Percentiles rank a stretch among this genome's conserved stretches.
phyloP scores from a whole-genome alignment of 495 filamentous ascomycete species.

The Elasticomyces elasticus region DNA sequence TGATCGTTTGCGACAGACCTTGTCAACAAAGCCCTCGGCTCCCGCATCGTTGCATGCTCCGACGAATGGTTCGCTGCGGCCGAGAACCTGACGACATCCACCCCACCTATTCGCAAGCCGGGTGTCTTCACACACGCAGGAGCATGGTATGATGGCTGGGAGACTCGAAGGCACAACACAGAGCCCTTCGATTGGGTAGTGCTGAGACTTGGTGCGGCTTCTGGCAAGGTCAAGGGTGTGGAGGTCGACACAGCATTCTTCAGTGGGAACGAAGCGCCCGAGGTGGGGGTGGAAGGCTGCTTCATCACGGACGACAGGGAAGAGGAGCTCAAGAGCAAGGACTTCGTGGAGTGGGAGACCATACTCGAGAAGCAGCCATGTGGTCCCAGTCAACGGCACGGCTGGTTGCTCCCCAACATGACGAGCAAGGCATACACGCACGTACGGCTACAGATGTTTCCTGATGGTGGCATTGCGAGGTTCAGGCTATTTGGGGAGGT shows the following conservation, averaged over 20 bases:
- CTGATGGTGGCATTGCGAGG: conserved; percentile 86
- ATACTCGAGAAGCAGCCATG: conserved; percentile 62
- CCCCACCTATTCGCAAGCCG: conserved; percentile 61
- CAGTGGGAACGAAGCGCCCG: conserved; percentile 76
- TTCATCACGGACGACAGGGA: conserved; percentile 42
- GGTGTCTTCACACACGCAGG: conserved; percentile 78
- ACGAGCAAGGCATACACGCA: conserved; percentile 67
- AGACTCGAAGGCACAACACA: conserved; percentile 78
- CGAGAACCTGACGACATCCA: conserved; percentile 65
- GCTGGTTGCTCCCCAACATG: conserved; percentile 57
- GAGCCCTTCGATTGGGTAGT: conserved; percentile 76
- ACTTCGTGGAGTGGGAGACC: conserved; percentile 56
- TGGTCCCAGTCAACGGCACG: conserved; percentile 66
- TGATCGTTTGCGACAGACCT: conserved; percentile 46
- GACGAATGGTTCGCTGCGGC: conserved; percentile 88
- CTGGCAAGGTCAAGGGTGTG: conserved; percentile 63
- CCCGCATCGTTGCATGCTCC: conserved; percentile 62
- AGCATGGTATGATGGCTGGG: conserved; percentile 95
- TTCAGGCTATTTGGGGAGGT: conserved; percentile 74
- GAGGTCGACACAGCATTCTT: conserved; percentile 86
- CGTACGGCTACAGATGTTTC: conserved; percentile 79
- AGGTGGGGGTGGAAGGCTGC: conserved; percentile 70
- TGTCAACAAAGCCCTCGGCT: conserved; percentile 62
- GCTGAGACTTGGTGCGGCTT: conserved; percentile 67
- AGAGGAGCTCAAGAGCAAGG: conserved; percentile 49